phyloP scores from a whole-genome alignment of 2,329 filamentous ascomycete genomes.

The Penicillium sp. region DNA sequence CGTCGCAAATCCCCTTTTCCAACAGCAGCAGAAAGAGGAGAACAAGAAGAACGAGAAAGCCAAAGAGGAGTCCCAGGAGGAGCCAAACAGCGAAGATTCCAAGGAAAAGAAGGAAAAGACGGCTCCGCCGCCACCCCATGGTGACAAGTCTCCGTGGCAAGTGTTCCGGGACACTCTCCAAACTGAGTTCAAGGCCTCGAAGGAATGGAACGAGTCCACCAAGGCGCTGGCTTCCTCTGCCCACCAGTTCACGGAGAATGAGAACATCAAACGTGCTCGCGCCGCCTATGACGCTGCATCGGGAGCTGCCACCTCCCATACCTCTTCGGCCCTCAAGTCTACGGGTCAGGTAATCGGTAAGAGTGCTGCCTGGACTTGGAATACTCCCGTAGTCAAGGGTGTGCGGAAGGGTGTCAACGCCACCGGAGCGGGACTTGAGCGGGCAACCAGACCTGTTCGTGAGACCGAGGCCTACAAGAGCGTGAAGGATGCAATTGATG shows the following conservation, averaged over 20 bases:
- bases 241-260: slow-evolving; percentile 88
- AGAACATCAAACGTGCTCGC: slow-evolving; percentile 79
- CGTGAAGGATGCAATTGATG: slow-evolving; percentile 93
- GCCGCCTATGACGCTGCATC: slow-evolving; percentile 85
- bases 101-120: slow-evolving; percentile 60
- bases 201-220: slow-evolving; percentile 98
- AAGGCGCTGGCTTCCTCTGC: slow-evolving; percentile 88
- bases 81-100: slow-evolving; percentile 46
- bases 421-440: slow-evolving; percentile 84
- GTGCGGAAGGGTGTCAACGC: slow-evolving; percentile 80
- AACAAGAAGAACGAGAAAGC: slow-evolving; percentile 43
- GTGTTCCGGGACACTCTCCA: slow-evolving; percentile 97
- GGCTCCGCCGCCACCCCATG: slow-evolving; percentile 89
- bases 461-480: slow-evolving; percentile 93
- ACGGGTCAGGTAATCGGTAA: slow-evolving; percentile 86
- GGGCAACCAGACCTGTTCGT: slow-evolving; percentile 88
- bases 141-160: slow-evolving; percentile 97
- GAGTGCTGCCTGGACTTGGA: slow-evolving; percentile 94
- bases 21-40: slow-evolving; percentile 37
- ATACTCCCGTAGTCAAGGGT: slow-evolving; percentile 88
- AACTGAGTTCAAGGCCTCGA: slow-evolving; percentile 89
- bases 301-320: slow-evolving; percentile 74
- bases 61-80: slow-evolving; percentile 32
- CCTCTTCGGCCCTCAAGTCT: slow-evolving; percentile 74
- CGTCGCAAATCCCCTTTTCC: slow-evolving; percentile 31